phyloP scores from a whole-genome alignment of 2,329 filamentous ascomycete species.

The Diplodia corticola region DNA sequence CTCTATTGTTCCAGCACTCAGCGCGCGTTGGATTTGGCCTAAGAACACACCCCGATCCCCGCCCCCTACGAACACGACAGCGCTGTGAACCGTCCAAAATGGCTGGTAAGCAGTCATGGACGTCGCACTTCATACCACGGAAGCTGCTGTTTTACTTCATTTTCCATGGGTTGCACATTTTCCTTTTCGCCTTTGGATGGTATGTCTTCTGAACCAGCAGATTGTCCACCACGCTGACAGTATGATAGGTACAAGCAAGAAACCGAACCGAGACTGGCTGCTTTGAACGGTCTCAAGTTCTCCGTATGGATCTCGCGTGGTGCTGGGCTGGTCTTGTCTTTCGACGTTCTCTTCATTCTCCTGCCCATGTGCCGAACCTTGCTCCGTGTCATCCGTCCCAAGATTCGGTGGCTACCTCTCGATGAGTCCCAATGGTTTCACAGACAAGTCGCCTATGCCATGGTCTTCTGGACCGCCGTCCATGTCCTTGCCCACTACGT shows the following conservation, averaged over 20 bases:
- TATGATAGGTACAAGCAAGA: conserved; percentile 74
- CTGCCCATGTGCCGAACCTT: conserved; percentile 94
- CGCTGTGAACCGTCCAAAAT: conserved; percentile 6
- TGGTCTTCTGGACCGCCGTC: conserved; percentile 77
- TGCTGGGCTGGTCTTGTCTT: conserved; percentile 79
- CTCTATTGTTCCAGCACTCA: not conserved
- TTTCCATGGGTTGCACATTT: conserved; percentile 78
- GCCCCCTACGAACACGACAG: not conserved
- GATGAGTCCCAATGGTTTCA: conserved; percentile 98
- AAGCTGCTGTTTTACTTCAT: conserved; percentile 79
- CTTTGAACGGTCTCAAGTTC: conserved; percentile 76
- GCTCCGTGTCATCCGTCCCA: conserved; percentile 80
- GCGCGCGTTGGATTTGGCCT: not conserved
- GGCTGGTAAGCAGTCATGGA: conserved; percentile 19
- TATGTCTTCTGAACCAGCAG: conserved; percentile 47
- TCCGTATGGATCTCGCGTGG: conserved; percentile 97
- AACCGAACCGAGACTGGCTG: conserved; percentile 65
- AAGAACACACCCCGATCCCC: not conserved
- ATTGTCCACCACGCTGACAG: conserved; percentile 24
- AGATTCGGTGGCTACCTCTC: conserved; percentile 83
- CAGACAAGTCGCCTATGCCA: conserved; percentile 85
- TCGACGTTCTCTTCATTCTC: conserved; percentile 85
- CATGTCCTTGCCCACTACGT: conserved; percentile 87
- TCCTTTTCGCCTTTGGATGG: conserved; percentile 83
- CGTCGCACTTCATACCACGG: conserved; percentile 57